Evolutionary conservation across 2,329 filamentous ascomycete species (phyloP).

Genomic region (Xylaria multiplex): DNA sequence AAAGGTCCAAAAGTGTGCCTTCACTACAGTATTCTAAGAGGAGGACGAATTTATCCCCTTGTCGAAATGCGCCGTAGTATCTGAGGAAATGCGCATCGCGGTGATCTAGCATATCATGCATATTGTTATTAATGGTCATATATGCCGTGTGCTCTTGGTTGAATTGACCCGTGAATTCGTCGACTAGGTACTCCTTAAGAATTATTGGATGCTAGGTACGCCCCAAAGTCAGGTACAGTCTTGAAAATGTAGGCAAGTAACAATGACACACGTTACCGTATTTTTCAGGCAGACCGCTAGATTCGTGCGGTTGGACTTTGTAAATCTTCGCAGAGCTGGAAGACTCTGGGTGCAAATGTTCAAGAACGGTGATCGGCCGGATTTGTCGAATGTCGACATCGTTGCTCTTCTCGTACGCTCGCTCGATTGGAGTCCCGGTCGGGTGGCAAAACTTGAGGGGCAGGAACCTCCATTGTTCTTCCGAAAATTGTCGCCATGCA

Average conservation of each 20-base stretch:
- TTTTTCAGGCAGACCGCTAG: not conserved
- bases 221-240: not conserved
- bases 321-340: constrained; percentile 11
- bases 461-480: constrained; percentile 5
- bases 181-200: not conserved
- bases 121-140: not conserved
- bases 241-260: not conserved
- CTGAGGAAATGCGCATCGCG: no score
- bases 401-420: not conserved
- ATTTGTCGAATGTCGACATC: constrained; percentile 1
- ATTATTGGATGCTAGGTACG: not conserved
- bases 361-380: not conserved
- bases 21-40: no score
- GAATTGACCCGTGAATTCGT: not conserved
- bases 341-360: constrained; percentile 2
- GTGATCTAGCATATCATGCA: not conserved
- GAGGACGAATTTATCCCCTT: no score
- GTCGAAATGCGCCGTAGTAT: no score
- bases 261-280: not conserved
- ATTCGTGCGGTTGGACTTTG: constrained; percentile 10
- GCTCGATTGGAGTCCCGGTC: not conserved
- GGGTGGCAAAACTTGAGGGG: not conserved
- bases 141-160: not conserved
- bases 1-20: no score
- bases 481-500: constrained; percentile 3